Conservation (phyloP, 2,329 filamentous ascomycete species). For the Phyllosticta capitalensis region DNA sequence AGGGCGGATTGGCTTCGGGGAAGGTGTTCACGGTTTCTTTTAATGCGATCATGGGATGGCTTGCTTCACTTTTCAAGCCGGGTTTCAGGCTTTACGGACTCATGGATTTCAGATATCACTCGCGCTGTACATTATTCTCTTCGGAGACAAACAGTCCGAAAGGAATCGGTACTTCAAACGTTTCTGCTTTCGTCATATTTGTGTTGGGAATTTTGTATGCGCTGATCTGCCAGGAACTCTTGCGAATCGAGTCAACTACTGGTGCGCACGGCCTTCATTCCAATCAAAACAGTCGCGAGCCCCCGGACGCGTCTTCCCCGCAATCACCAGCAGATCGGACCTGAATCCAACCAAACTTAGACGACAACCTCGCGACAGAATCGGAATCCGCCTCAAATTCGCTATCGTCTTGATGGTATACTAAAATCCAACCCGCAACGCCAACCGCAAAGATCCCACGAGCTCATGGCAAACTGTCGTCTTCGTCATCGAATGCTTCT, state of each 20-base stretch:
- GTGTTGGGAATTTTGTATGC: neutral
- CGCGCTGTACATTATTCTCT: constrained; percentile 32
- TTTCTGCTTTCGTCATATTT: neutral
- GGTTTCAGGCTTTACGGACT: constrained; percentile 14
- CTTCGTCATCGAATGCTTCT: constrained; percentile 71
- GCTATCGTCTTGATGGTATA: neutral
- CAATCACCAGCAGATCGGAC: too few relatives aligned
- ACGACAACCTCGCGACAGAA: neutral
- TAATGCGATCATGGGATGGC: constrained; percentile 46
- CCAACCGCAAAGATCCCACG: neutral
- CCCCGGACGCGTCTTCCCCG: too few relatives aligned
- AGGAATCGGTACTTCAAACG: constrained; percentile 18
- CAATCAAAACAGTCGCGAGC: too few relatives aligned
- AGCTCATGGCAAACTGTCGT: constrained; percentile 21
- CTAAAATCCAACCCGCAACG: neutral
- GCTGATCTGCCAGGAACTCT: neutral
- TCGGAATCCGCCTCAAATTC: neutral
- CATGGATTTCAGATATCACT: constrained; percentile 12
- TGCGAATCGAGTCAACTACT: neutral
- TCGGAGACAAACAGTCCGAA: constrained; percentile 24
- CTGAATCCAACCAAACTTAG: too few relatives aligned
- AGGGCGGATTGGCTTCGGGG: constrained; percentile 12
- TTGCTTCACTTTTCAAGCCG: constrained; percentile 26
- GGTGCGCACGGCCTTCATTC: too few relatives aligned
- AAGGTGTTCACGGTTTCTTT: constrained; percentile 33